Evolutionary conservation across 169 alveolate species (phyloP).

Genomic region (Miamiensis avidus): DNA sequence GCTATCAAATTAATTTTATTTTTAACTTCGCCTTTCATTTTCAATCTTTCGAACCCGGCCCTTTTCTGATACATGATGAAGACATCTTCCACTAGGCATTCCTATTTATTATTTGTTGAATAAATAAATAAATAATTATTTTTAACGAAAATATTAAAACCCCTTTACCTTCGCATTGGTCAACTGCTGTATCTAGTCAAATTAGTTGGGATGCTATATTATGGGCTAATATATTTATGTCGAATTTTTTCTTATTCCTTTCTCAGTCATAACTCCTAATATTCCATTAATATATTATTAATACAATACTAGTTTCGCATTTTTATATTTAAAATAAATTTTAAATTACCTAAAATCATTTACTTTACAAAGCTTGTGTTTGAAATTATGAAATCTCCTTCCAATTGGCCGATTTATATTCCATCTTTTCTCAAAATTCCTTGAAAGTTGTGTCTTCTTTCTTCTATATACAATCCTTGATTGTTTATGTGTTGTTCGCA

Average conservation of each 20-base stretch:
- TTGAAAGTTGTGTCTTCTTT: neutral
- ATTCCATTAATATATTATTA: too few species aligned
- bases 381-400: conserved; percentile 37
- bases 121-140: neutral
- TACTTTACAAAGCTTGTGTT: conserved; percentile 40
- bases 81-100: neutral
- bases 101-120: neutral
- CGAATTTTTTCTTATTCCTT: conserved; percentile 57
- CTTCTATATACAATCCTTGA: neutral
- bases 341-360: too few species aligned
- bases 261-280: conserved; percentile 68
- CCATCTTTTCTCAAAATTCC: conserved; percentile 56
- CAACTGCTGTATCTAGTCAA: conserved; percentile 18
- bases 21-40: conserved; percentile 21
- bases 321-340: too few species aligned
- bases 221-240: conserved; percentile 15
- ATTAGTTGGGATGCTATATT: conserved; percentile 4
- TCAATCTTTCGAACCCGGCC: neutral
- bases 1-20: conserved; percentile 16
- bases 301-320: too few species aligned
- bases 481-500: too few species aligned
- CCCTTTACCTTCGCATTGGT: neutral
- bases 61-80: neutral
- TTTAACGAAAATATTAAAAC: neutral
- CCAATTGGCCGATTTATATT: conserved; percentile 37